Conservation (phyloP, 2,329 filamentous ascomycete species). For the Sclerotinia sclerotiorum region DNA sequence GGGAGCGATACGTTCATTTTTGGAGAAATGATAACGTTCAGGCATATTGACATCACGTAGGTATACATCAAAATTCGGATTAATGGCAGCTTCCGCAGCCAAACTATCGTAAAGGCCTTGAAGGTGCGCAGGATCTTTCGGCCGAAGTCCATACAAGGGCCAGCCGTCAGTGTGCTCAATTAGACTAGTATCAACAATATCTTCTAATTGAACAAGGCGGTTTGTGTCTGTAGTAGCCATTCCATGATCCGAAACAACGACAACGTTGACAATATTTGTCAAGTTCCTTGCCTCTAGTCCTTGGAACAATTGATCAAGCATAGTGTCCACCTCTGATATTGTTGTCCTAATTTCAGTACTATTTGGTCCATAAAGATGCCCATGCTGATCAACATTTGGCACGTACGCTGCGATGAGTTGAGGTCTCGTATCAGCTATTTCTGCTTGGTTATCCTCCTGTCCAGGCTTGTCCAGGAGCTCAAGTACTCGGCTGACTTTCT, state of each 20-base stretch:
- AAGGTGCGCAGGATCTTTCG: conserved; percentile 67
- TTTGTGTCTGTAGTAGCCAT: conserved; percentile 90
- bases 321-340: conserved; percentile 75
- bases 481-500: conserved; percentile 77
- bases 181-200: conserved; percentile 74
- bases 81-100: conserved; percentile 55
- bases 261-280: conserved; percentile 85
- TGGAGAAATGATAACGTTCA: conserved; percentile 83
- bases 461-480: conserved; percentile 84
- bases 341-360: conserved; percentile 84
- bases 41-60: conserved; percentile 87
- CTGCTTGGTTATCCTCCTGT: conserved; percentile 55
- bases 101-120: conserved; percentile 64
- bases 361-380: conserved; percentile 88
- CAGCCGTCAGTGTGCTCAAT: conserved; percentile 89
- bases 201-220: conserved; percentile 84
- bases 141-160: conserved; percentile 86
- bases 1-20: conserved; percentile 86
- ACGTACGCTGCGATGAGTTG: conserved; percentile 95
- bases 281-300: conserved; percentile 81
- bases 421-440: conserved; percentile 61
- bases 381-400: conserved; percentile 83
- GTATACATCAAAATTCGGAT: conserved; percentile 81
- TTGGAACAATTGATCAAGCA: conserved; percentile 74
- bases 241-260: conserved; percentile 96